Percentiles rank a stretch among this genome's conserved stretches.
Conservation (phyloP, 2,329 filamentous ascomycete species). For the Fusarium sp. region DNA sequence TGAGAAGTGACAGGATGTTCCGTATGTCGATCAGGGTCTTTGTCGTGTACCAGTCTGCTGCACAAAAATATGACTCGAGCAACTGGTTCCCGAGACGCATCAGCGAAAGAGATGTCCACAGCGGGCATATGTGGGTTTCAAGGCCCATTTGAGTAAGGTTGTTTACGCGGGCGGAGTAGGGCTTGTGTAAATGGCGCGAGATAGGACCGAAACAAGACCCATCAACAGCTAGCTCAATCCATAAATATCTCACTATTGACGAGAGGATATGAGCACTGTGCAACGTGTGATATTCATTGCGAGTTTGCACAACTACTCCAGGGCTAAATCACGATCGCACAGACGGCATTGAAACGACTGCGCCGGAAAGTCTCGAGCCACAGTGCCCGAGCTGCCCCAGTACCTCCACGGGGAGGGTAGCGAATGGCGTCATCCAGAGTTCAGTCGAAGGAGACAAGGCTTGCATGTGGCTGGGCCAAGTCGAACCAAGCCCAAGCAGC, state of each 20-base stretch:
- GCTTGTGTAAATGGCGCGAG: slow-evolving; percentile 25
- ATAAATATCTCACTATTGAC: slow-evolving; percentile 14
- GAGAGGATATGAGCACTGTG: slow-evolving; percentile 5
- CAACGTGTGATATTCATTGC: not conserved
- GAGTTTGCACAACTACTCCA: slow-evolving; percentile 2
- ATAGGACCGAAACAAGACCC: slow-evolving; percentile 30
- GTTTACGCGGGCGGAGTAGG: slow-evolving; percentile 11
- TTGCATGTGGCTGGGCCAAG: slow-evolving; percentile 25
- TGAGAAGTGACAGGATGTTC: slow-evolving; percentile 10
- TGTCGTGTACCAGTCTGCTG: slow-evolving; percentile 1
- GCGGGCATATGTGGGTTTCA: slow-evolving; percentile 13
- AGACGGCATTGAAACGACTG: slow-evolving; percentile 15
- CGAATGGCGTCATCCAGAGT: slow-evolving; percentile 28
- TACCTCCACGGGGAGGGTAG: slow-evolving; percentile 9
- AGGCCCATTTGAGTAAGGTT: slow-evolving; percentile 2
- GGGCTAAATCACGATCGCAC: slow-evolving; percentile 2
- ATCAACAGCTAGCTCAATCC: slow-evolving; percentile 10
- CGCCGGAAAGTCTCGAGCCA: slow-evolving; percentile 40
- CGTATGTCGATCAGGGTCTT: slow-evolving; percentile 41
- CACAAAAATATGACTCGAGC: slow-evolving; percentile 4
- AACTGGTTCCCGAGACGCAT: slow-evolving; percentile 7
- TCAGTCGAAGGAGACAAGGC: slow-evolving; percentile 21
- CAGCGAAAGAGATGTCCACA: slow-evolving; percentile 8
- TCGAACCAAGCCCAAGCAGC: slow-evolving; percentile 7
- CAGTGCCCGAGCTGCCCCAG: slow-evolving; percentile 13